phyloP scores from a whole-genome alignment of 495 filamentous ascomycete genomes.

The Apodospora peruviana region DNA sequence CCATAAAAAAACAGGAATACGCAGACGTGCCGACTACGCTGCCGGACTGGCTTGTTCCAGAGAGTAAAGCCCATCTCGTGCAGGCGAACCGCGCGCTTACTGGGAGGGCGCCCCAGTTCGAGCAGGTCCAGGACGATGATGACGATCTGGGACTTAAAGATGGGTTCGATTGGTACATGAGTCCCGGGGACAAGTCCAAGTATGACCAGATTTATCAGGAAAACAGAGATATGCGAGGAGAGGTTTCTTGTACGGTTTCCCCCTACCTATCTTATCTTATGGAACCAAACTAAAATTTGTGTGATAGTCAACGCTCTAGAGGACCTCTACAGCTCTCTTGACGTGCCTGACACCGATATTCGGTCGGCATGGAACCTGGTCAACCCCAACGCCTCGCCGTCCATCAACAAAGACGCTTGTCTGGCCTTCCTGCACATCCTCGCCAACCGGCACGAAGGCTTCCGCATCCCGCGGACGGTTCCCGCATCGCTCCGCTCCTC shows the following conservation, averaged over 20 bases:
- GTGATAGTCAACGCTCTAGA: conserved; percentile 69
- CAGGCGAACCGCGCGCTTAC: conserved; percentile 80
- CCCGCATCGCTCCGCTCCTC: conserved; percentile 82
- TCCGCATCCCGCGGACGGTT: conserved; percentile 86
- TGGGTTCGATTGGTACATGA: conserved; percentile 99
- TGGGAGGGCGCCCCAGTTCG: conserved; percentile 69
- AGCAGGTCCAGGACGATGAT: conserved; percentile 64
- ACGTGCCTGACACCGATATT: conserved; percentile 93
- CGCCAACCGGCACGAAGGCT: conserved; percentile 91
- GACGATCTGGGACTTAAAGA: conserved; percentile 83
- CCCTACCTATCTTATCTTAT: background rate
- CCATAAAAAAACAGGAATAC: conserved; percentile 71
- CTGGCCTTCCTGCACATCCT: conserved; percentile 95
- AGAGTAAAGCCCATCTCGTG: conserved; percentile 93
- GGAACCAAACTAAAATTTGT: conserved; percentile 5
- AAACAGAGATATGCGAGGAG: conserved; percentile 76
- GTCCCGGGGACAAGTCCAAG: conserved; percentile 77
- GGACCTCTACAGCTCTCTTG: conserved; percentile 81
- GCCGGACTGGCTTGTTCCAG: conserved; percentile 94
- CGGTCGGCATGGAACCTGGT: conserved; percentile 94
- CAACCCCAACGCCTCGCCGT: conserved; percentile 71
- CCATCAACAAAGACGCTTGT: conserved; percentile 89
- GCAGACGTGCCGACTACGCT: conserved; percentile 73
- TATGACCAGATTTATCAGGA: conserved; percentile 95
- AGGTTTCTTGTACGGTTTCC: conserved; percentile 63